Base-by-base conservation (phyloP, 345 rosid species). In the Camelina neglecta region DNA sequence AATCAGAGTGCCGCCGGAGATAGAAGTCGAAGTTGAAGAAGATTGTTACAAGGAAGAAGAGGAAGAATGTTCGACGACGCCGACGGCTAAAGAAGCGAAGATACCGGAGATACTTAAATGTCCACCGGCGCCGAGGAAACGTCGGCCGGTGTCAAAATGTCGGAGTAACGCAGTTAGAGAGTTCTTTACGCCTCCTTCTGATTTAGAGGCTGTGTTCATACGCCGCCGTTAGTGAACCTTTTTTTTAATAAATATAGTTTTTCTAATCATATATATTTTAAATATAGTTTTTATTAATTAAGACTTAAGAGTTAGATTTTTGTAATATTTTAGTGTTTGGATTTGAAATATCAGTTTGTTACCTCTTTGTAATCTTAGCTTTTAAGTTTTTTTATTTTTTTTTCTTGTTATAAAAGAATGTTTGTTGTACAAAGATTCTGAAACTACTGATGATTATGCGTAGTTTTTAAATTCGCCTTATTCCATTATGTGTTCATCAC, bases 101-200 rank as follows among this genome's bases (percentile, higher is more conserved):
- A 85, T 89, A 79, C 90, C 97, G 20, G 90, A 86, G 74, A 88
- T 68, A 66, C 42, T 88, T 35, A 70, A 81, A 11, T 93, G 98
- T 81, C 98, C 97, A 36, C 93, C 90, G 2, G 96, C 98, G 3
- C 97, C 97, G 26, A 91, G 85, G 71, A 91, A 93, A 82, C 85
- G 85, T 45, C 72, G 93, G 45, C 87, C 93, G 39, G 51, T 84
- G 67, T 79, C 84, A 2, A 86, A 84, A 74, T 89, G 90, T 71
- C 76, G 83, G 51, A 74, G 68, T 33, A 84, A 49, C 55, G 90
- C 83, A 9, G 90, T 70, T 59, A 85, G 85, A 48, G 96, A 93
- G 87, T 93, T 85, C 83, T 93, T 93, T 29, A 83, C 83, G 9
- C 93, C 97, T 53, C 97, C 98, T 33, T 81, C 82, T 67, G 72